Evolutionary conservation across 192 early-diverging fungal genomes (phyloP), one percentile per base, ranked within the genome.

Genomic region (Coemansia sp.): DNA sequence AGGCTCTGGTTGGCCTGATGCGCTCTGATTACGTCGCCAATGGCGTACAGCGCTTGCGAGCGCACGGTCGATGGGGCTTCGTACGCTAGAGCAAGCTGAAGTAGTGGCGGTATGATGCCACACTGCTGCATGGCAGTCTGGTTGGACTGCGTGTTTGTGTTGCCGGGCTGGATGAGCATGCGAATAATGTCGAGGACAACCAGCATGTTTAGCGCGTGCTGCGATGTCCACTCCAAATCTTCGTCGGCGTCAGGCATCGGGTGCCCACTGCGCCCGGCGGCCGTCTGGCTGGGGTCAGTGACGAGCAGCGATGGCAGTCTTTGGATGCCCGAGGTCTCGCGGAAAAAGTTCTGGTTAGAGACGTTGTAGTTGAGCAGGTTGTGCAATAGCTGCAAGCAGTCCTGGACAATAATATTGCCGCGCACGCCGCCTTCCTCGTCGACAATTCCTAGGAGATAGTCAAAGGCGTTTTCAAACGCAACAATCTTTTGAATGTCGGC

Each of bases 401-500:
- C 98, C 70, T 98, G 95, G 18, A 98, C 96, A 50, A 85, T 75
- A 78, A 98, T 94, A 64, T 97, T 97, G 18, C 95, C 96, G 22
- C 92, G 91, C 29, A 93, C 92, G 9, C 92, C 95, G 39, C 94
- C 96, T 72, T 98, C 96, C 38, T 95, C 94, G 60, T 90, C 74
- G 66, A 98, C 92, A 58, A 98, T 94, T 3, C 85, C 86, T 62
- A 99, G 81, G 24, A 99, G 81, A 10, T 92, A 86, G 65, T 99
- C 98, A 83, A 99, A 99, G 5, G 95, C 95, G 70, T 94, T 97
- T 66, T 98, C 94, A 84, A 99, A 99, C 15, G 98, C 97, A 57
- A 99, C 93, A 69, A 99, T 95, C 86, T 99, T 98, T 85, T 99
- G 98, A 29, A 99, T 92, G 64, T 98, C 97, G 11, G 95, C 92